Conservation (phyloP, 78 protist genomes). For the Capsaspora owczarzaki region DNA sequence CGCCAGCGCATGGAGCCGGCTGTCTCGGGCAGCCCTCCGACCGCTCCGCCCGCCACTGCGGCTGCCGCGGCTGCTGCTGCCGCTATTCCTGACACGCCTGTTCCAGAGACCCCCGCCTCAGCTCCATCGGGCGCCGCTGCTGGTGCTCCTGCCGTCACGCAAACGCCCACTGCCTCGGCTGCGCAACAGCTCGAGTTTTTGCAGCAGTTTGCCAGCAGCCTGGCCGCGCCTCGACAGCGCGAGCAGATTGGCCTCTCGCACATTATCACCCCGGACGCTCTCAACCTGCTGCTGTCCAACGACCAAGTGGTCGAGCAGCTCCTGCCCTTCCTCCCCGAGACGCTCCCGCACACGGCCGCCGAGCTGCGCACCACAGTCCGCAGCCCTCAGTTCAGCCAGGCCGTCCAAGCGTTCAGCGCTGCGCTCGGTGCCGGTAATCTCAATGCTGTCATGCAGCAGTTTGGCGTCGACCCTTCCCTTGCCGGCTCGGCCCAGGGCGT, state of each 20-base stretch:
- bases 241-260: neutral
- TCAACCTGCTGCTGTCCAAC: neutral
- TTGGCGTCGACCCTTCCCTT: neutral
- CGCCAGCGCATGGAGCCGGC: neutral
- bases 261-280: neutral
- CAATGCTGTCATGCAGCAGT: neutral
- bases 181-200: neutral
- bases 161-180: neutral
- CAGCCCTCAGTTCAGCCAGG: neutral
- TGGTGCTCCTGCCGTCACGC: neutral
- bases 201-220: neutral
- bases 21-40: neutral
- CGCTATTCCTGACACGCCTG: neutral
- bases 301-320: neutral
- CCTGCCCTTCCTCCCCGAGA: neutral
- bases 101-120: neutral
- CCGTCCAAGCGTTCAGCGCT: neutral
- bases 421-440: neutral
- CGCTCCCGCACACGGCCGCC: neutral
- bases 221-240: neutral
- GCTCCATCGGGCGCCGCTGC: neutral
- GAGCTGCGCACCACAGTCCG: neutral
- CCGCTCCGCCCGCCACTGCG: neutral
- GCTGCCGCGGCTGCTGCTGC: neutral
- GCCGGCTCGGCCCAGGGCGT: neutral